A percentile compares a stretch with the other conserved stretches of the same genome.
phyloP scores from a whole-genome alignment of 2,329 filamentous ascomycete genomes.

The Lecanicillium sp. region DNA sequence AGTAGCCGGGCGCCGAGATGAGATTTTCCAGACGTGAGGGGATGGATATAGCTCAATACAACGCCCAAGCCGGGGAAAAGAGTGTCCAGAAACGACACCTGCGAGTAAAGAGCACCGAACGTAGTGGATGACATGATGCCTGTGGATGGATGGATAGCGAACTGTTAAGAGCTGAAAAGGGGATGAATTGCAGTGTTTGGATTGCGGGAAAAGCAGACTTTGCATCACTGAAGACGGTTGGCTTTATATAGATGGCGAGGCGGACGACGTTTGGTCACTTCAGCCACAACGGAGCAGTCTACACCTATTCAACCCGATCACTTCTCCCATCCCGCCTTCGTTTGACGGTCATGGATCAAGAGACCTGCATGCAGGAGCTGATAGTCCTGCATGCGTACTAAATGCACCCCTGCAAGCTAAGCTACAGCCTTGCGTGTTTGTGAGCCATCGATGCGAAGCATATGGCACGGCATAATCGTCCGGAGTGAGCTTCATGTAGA shows the following conservation, averaged over 20 bases:
- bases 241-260: neutral
- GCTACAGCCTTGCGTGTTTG: too few relatives aligned
- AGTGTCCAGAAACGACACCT: neutral
- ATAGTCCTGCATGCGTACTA: neutral
- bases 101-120: neutral
- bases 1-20: neutral
- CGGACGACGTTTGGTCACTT: too few relatives aligned
- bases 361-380: neutral
- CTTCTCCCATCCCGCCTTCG: neutral
- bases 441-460: too few relatives aligned
- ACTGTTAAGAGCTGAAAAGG: too few relatives aligned
- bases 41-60: neutral
- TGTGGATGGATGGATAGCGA: too few relatives aligned
- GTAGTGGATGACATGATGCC: neutral
- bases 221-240: neutral
- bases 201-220: neutral
- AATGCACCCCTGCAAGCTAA: neutral
- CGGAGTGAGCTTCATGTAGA: too few relatives aligned
- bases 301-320: neutral
- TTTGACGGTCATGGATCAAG: neutral
- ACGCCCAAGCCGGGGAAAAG: constrained; percentile 1
- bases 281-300: too few relatives aligned
- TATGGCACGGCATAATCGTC: too few relatives aligned
- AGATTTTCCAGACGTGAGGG: neutral
- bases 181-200: neutral